Evolutionary conservation across 2,329 filamentous ascomycete species (phyloP), one percentile per base, ranked within the genome.

Genomic region (Talaromyces sp.): DNA sequence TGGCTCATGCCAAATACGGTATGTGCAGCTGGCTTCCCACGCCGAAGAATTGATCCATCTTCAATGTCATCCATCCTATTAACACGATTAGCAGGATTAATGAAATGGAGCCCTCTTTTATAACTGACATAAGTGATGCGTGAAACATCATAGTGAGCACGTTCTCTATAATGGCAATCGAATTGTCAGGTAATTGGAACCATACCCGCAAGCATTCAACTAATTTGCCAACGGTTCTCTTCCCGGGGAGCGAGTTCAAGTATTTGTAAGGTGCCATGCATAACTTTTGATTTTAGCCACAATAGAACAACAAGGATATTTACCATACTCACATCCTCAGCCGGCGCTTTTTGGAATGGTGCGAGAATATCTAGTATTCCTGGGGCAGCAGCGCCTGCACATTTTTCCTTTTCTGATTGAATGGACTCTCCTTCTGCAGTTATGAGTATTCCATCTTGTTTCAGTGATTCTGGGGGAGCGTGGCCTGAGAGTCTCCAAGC

Each of bases 51-150:
- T 1, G 75, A 77, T 2, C 60, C 59, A 54, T 78, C 76, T 63
- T 79, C 65, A 26, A 78, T 67, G 61, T 78, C 76, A 57, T 78
- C 76, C 2, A 79, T 61, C 56, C 56, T 57, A 41, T 32, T 17
- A 26, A 26, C 3, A 38, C 6, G n/a, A 17, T 50, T 12, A 50
- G 43, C n/a, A 26, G 12, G 26, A 24, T 4, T 50, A 26, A 24
- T 24, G 19, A 21, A 50, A 12, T 17, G 10, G 9, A 9, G 26
- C 11, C 14, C 12, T 1, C 24, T 21, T 5, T 11, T 21, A 50
- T 21, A 50, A 50, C 43, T 12, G 26, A 26, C 43, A 50, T 50
- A 11, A 50, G 43, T 19, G 43, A 26, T 50, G 43, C 2, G 10
- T 50, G 43, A 5, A 50, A 50, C 43, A 50, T 19, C 43, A 4